Percentiles rank a stretch among this genome's conserved stretches.
phyloP scores from a whole-genome alignment of 257 asterid genomes.

The Nicotiana attenuata region DNA sequence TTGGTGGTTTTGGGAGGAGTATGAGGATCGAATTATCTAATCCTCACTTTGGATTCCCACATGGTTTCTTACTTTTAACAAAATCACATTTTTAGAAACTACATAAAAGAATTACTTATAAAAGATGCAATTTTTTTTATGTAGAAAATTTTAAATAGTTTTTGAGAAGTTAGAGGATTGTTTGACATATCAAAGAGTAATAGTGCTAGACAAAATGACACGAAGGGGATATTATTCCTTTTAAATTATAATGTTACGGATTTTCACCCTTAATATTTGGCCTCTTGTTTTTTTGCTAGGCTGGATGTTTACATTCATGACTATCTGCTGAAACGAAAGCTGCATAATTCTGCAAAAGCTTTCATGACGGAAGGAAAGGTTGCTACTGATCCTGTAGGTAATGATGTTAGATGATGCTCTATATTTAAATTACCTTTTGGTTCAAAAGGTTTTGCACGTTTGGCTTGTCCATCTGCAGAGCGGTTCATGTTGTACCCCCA shows the following conservation, averaged over 20 bases:
- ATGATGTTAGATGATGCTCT: conserved; percentile 13
- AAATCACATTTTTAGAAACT: not conserved
- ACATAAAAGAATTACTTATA: not conserved
- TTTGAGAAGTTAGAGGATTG: not conserved
- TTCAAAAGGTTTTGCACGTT: not conserved
- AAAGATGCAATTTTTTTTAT: not conserved
- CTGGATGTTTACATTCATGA: conserved; percentile 99
- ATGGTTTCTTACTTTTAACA: not conserved
- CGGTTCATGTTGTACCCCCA: not conserved
- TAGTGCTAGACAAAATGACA: not conserved
- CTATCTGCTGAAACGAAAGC: conserved; percentile 79
- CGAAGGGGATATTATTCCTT: not conserved
- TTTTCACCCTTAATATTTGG: not conserved
- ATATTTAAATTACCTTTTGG: not conserved
- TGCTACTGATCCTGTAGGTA: conserved; percentile 98
- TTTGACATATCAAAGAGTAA: not conserved
- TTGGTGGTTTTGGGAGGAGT: not conserved
- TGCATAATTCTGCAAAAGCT: conserved; percentile 89
- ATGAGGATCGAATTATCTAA: not conserved
- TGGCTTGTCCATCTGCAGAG: not conserved
- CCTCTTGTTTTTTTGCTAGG: conserved; percentile 39
- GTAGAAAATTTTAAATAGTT: not conserved
- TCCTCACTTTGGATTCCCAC: not conserved
- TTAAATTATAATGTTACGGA: not conserved
- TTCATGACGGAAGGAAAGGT: conserved; percentile 99